These are phyloP conservation scores for Hyparrhenia diplandra DNA, from an alignment of 176 grass and related monocot species.

Conservation along the genomic window DNA sequence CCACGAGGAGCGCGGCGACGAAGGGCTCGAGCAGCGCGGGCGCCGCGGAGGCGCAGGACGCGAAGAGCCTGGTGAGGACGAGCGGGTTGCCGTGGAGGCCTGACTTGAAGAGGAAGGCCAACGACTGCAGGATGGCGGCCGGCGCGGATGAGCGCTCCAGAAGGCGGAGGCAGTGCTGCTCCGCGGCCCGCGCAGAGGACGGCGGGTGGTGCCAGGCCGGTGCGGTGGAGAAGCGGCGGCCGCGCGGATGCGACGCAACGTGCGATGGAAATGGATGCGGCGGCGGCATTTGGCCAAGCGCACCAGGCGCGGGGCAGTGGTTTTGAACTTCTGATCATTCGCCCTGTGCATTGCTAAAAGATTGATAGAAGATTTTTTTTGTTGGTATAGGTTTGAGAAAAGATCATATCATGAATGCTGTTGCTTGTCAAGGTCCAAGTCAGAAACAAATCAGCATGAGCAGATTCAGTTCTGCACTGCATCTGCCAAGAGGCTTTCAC, in stretches of 20 bases:
- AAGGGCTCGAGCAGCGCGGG: constrained; percentile 55
- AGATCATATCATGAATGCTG: background rate
- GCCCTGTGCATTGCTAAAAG: background rate
- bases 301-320: background rate
- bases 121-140: constrained; percentile 17
- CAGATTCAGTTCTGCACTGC: background rate
- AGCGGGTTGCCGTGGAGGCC: constrained; percentile 45
- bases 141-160: constrained; percentile 23
- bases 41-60: constrained; percentile 26
- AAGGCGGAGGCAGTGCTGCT: constrained; percentile 55
- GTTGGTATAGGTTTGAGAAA: too few species aligned
- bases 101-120: constrained; percentile 48
- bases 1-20: constrained; percentile 27
- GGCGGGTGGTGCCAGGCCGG: background rate
- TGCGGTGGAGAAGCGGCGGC: background rate
- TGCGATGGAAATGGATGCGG: background rate
- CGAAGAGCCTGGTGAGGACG: constrained; percentile 50
- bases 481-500: background rate
- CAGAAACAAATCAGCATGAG: background rate
- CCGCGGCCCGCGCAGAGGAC: constrained; percentile 20
- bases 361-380: background rate
- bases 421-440: background rate
- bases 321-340: background rate
- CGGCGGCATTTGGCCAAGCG: constrained; percentile 24
- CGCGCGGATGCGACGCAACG: background rate